Conservation (phyloP, 2,329 filamentous ascomycete genomes). For the Calonectria pseudoreteaudii region DNA sequence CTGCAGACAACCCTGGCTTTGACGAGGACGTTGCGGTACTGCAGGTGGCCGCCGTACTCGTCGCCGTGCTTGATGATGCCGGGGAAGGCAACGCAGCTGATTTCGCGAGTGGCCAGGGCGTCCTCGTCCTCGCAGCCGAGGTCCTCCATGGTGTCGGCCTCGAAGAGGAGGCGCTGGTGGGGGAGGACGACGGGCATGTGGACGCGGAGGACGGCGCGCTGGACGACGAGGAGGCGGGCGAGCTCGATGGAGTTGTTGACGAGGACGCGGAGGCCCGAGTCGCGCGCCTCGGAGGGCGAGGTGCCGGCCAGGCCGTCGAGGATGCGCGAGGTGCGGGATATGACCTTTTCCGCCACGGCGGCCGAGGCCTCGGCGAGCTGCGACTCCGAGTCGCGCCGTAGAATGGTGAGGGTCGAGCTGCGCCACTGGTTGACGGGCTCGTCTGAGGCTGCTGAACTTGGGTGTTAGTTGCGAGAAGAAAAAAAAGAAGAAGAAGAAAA, state of each 20-base stretch:
- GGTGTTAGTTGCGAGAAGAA: constrained; percentile 7
- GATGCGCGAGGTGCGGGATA: constrained; percentile 61
- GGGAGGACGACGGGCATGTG: constrained; percentile 66
- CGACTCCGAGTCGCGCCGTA: constrained; percentile 64
- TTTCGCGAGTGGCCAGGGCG: constrained; percentile 61
- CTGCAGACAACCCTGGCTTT: constrained; percentile 75
- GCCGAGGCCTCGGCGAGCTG: constrained; percentile 61
- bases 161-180: constrained; percentile 68
- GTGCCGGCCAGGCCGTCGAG: constrained; percentile 62
- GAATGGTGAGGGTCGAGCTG: constrained; percentile 70
- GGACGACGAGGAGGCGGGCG: constrained; percentile 66
- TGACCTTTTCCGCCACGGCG: constrained; percentile 55
- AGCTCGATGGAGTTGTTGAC: constrained; percentile 67
- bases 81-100: constrained; percentile 74
- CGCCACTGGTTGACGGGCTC: constrained; percentile 75
- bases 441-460: constrained; percentile 52
- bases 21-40: constrained; percentile 72
- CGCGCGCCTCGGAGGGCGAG: constrained; percentile 56
- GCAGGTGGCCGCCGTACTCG: constrained; percentile 70
- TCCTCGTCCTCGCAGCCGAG: constrained; percentile 73
- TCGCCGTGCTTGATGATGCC: constrained; percentile 74
- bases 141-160: constrained; percentile 73
- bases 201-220: constrained; percentile 69
- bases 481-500: constrained; percentile 16
- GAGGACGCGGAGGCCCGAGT: constrained; percentile 65